Evolutionary conservation across 805 yeast species (phyloP), one percentile per base, ranked within the genome.

Genomic region (Debaryomyces tyrocola): DNA sequence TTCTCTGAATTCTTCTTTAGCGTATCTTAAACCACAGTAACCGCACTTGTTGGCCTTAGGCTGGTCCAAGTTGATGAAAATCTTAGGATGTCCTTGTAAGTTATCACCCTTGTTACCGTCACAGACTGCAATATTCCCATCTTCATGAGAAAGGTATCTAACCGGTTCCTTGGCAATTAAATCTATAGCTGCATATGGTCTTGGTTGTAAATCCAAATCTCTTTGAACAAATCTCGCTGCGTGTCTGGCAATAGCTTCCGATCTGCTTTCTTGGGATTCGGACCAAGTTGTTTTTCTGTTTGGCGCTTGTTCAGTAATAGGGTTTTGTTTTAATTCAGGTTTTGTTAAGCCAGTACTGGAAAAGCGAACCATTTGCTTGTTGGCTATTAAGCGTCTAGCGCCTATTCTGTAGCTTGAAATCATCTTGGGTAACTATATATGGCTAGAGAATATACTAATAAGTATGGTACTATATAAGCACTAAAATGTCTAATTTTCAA

Each of bases 171-270:
- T 70, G 28, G 85, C 84, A 56, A 89, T 86, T 65, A 89, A 76
- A 38, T 89, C 94, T 59, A 89, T 89, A 46, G 95, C 96, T 36
- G 95, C 87, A 51, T 82, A 81, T 6, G 96, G 90, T 57, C 77
- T 78, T 45, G 96, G 96, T 69, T 88, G 94, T 38, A 69, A 60
- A 5, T 69, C 67, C 46, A 88, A 70, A 59, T 88, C 90, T 52
- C 71, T 79, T 57, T 87, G 95, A 41, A 84, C 79, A 58, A 88
- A 88, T 55, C 91, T 75, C 43, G 59, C 60, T 3, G 87, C 82
- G 49, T 83, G 77, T 27, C 56, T 64, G 44, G 77, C 64, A 59
- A 79, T 68, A 17, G 83, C 80, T 29, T 80, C 82, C 34, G 73
- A 60, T 61, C 89, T 77, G 34, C 83, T 70, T 44, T 70, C 77